Evolutionary conservation across 2,329 filamentous ascomycete genomes (phyloP).

Genomic region (Penicillium sp.): DNA sequence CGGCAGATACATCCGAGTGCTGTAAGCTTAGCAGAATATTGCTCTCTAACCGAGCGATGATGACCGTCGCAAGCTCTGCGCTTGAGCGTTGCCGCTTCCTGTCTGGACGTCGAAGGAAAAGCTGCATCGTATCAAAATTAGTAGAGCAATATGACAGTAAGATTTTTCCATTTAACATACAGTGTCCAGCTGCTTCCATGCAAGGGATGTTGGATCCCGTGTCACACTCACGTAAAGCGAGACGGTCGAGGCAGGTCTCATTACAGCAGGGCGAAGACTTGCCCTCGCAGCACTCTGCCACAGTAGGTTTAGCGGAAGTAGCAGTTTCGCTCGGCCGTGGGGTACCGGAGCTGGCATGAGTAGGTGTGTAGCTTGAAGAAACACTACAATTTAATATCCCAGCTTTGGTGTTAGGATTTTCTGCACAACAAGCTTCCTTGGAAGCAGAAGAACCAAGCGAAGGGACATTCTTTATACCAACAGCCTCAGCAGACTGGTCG

Average conservation of each 20-base stretch:
- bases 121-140: background rate
- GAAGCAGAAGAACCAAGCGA: background rate
- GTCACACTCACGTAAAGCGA: slow-evolving; percentile 40
- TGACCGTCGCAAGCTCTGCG: slow-evolving; percentile 34
- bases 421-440: background rate
- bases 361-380: background rate
- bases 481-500: background rate
- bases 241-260: slow-evolving; percentile 37
- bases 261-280: slow-evolving; percentile 40
- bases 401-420: background rate
- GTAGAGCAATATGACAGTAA: background rate
- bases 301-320: background rate
- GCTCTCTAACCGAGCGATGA: slow-evolving; percentile 27
- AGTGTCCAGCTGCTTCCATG: background rate
- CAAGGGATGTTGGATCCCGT: background rate
- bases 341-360: background rate
- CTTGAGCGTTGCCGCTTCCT: background rate
- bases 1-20: slow-evolving; percentile 50
- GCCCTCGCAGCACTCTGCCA: slow-evolving; percentile 18
- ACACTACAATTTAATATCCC: background rate
- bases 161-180: background rate
- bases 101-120: background rate
- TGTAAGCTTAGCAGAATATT: slow-evolving; percentile 40
- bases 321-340: background rate
- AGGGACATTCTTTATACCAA: background rate